Evolutionary conservation across 768 basidiomycete species (phyloP).

Genomic region (Termitomyces sp.): DNA sequence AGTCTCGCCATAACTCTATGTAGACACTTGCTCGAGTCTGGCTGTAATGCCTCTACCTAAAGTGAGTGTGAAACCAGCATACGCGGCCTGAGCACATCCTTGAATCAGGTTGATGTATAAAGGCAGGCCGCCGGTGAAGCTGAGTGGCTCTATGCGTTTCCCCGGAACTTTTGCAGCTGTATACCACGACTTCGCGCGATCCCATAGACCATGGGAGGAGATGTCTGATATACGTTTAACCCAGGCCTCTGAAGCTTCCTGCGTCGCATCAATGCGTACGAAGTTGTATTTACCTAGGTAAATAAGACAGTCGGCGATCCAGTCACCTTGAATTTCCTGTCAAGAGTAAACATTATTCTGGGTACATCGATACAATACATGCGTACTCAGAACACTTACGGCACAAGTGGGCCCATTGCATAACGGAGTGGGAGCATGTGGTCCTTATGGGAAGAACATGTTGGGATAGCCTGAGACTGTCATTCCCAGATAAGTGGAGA

Average conservation of each 20-base stretch:
- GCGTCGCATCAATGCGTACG: slow-evolving; percentile 8
- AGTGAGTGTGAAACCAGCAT: slow-evolving; percentile 8
- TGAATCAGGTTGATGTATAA: slow-evolving; percentile 12
- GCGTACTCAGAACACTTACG: slow-evolving; percentile 6
- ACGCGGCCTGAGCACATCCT: slow-evolving; percentile 14
- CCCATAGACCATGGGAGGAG: slow-evolving; percentile 9
- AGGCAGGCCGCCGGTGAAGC: slow-evolving; percentile 18
- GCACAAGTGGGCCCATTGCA: slow-evolving; percentile 19
- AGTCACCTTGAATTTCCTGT: slow-evolving; percentile 20
- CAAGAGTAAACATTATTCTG: neutral
- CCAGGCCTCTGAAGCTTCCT: slow-evolving; percentile 10
- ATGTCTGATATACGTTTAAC: slow-evolving; percentile 10
- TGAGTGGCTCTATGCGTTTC: slow-evolving; percentile 16
- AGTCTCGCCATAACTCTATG: too few species aligned
- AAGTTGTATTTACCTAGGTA: slow-evolving; percentile 11
- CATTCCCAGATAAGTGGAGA: slow-evolving; percentile 19
- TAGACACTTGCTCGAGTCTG: too few species aligned
- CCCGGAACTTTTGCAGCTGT: slow-evolving; percentile 20
- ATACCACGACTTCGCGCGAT: slow-evolving; percentile 19
- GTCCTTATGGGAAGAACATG: slow-evolving; percentile 22
- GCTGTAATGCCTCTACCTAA: too few species aligned
- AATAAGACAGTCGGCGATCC: slow-evolving; percentile 17
- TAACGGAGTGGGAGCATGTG: slow-evolving; percentile 19
- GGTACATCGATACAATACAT: neutral
- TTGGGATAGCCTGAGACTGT: slow-evolving; percentile 16